Base-by-base conservation (phyloP, 2,329 filamentous ascomycete species). In the Paecilomyces sp. region DNA sequence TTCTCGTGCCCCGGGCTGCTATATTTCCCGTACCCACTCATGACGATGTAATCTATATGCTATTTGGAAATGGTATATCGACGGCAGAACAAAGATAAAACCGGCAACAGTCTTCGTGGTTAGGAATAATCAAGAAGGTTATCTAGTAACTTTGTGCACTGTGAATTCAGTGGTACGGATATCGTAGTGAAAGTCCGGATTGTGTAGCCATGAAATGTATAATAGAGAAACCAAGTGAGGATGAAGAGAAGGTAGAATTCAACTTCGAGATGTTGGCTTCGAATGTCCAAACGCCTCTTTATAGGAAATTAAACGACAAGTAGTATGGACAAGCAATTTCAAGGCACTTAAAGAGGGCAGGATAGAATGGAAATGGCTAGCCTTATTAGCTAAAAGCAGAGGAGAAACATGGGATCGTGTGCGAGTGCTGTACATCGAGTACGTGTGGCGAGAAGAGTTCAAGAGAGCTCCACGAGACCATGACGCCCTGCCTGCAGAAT, bases 1-100 rank as follows among this genome's bases (percentile, higher is more conserved):
- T 60, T 65, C 34, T 73, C 72, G 47, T 70, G 69, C 41, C 72
- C 72, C 57, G 76, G 72, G 63, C 68, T 71, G 62, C 64, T 65
- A 63, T 74, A 74, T 64, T 72, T 73, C 60, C 71, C 68, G 68
- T 74, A 77, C 54, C 69, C 72, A 65, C 71, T 75, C 76, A 78
- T 77, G 64, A 59, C 64, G 62, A 50, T 47, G 61, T 57, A 57
- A 60, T 58, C 58, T 62, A 56, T 59, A 60, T 51, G 6, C 22
- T 30, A 25, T 24, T 13, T 22, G 22, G 3, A 53, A 30, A 28
- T 15, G 6, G 28, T 15, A 22, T 25, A 25, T 25, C n/a, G 24
- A 53, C 6, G 15, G 18, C n/a, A 9, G 41, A 18, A 47, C 3
- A 47, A 6, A 18, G 6, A 8, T 9, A 9, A 47, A 18, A 8